Evolutionary conservation across 1,284 basidiomycete genomes (phyloP).

Genomic region (Malassezia equina): DNA sequence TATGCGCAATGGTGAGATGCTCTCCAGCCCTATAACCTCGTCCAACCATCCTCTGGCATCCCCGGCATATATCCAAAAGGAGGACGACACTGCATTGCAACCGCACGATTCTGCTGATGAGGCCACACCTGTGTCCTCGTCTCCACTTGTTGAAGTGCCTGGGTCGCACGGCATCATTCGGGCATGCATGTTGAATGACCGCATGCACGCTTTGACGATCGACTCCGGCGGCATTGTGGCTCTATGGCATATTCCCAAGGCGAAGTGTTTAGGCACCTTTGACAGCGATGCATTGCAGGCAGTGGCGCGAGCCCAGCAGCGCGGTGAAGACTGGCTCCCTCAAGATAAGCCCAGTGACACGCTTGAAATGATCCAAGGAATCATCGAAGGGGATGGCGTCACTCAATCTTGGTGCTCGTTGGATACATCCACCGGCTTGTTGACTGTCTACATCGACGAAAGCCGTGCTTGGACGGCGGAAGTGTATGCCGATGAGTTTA

Average conservation of each 20-base stretch:
- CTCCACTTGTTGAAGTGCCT: slow-evolving; percentile 62
- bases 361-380: slow-evolving; percentile 71
- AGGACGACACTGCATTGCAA: neutral
- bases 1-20: neutral
- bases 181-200: slow-evolving; percentile 72
- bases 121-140: slow-evolving; percentile 58
- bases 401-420: slow-evolving; percentile 74
- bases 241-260: slow-evolving; percentile 81
- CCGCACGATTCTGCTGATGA: slow-evolving; percentile 51
- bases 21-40: neutral
- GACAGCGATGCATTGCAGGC: slow-evolving; percentile 59
- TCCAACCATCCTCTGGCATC: neutral
- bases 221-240: slow-evolving; percentile 74
- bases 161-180: slow-evolving; percentile 77
- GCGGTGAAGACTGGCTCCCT: slow-evolving; percentile 21
- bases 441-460: slow-evolving; percentile 79
- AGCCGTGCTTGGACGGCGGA: slow-evolving; percentile 78
- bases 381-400: slow-evolving; percentile 84
- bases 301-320: slow-evolving; percentile 21
- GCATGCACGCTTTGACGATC: slow-evolving; percentile 80
- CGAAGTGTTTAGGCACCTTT: slow-evolving; percentile 64
- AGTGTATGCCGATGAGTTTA: slow-evolving; percentile 79
- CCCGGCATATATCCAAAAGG: neutral
- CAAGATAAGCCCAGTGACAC: slow-evolving; percentile 54
- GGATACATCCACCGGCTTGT: slow-evolving; percentile 77